Evolutionary conservation across 176 grass and related monocot genomes (phyloP), one percentile per base, ranked within the genome.

Genomic region (Panicum miliaceum): DNA sequence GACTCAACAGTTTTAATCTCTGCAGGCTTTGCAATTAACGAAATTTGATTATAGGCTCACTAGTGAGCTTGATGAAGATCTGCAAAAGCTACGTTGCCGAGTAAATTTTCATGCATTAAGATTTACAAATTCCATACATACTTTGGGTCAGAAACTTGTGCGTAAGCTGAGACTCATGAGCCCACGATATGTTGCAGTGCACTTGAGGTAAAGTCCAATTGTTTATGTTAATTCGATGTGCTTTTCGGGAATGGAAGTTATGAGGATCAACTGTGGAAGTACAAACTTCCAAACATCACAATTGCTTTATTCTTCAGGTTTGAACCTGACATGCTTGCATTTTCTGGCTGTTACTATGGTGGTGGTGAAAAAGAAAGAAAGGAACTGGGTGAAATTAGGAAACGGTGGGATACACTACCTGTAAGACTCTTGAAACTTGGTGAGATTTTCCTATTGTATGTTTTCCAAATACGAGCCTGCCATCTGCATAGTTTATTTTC

Each of bases 251-350:
- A 47, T 38, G 16, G 6, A 83, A 82, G 6, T 48, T 54, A 36
- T 57, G 60, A 70, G 12, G 9, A 43, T 56, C 37, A 63, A 0
- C 27, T 8, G n/a, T 66, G 73, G 65, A 78, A 78, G 15, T 78
- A 77, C 5, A 13, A 25, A 74, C 68, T 73, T 62, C 7, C 25
- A 18, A 73, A 35, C 13, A n/a, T 75, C 14, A 20, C 11, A 80
- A 82, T 64, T 64, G 12, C 60, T 77, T 74, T 66, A 36, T 40
- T 72, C 41, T 20, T 58, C 86, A 98, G 96, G 91, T 98, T 98
- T 81, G 96, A 98, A 87, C 90, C 91, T 60, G 96, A 98, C 50
- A 98, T 98, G 96, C 96, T 98, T 87, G 93, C 96, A 81, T 98
- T 98, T 93, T 98, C 96, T 84, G 93, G 96, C 32, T 98, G 96